Evolutionary conservation across 2,329 filamentous ascomycete species (phyloP), one percentile per base, ranked within the genome.

Genomic region (Lachnellula arida): DNA sequence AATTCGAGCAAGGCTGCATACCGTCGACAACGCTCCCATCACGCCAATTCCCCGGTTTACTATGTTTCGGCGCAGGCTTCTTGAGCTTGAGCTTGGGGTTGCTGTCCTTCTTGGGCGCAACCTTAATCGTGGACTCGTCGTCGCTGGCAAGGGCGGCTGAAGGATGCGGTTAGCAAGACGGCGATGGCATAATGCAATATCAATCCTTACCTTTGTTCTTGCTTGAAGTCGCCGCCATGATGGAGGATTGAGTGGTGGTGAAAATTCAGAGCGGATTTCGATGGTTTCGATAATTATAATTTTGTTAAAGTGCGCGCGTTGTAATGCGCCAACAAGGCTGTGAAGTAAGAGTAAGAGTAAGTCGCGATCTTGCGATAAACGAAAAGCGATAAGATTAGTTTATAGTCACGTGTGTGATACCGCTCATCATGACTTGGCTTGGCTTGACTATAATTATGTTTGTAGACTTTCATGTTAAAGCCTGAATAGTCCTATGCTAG

Each of bases 31-130:
- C 76, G 62, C 77, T 82, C n/a, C 80, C 81, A 63, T 88, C 86
- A 64, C 81, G 82, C 86, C 87, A 89, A 65, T 87, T 88, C 23
- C 87, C 87, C 4, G 85, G 81, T 64, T 86, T 85, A 54, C 74
- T 81, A 54, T 84, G 78, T 69, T 85, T 88, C 0, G 84, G 82
- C 0, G 77, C 72, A 1, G 78, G 71, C 64, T 82, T 87, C 72
- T 85, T 89, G 22, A 89, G 68, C 65, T 85, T 87, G 53, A 87
- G 58, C 57, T 79, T 79, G 23, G 19, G 14, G 63, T 67, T 69
- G 62, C 67, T 63, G 65, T 60, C 71, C 17, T 59, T 58, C 47
- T 59, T 66, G 3, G 81, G 80, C 54, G 81, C 78, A 62, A 84
- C 82, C 70, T 85, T 85, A 69, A 84, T 84, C 25, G 81, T 84